Conservation (phyloP, 1,139 yeast species). For the Tardiomyces depauwii region DNA sequence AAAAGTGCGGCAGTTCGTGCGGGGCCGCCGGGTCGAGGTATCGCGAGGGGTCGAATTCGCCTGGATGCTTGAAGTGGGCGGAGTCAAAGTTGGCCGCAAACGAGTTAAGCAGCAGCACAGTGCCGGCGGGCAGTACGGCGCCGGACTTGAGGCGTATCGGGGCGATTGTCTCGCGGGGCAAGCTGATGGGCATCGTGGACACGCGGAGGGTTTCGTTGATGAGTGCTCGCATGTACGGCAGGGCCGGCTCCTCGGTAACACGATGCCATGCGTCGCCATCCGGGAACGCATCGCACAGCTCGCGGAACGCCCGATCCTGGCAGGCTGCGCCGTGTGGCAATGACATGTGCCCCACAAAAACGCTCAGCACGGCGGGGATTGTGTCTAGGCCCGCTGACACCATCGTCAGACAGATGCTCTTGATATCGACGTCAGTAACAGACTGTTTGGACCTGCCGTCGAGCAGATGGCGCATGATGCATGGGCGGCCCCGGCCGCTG, state of each 20-base stretch:
- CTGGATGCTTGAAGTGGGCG: slow-evolving; percentile 34
- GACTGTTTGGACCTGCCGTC: slow-evolving; percentile 25
- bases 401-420: slow-evolving; percentile 60
- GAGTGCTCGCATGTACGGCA: slow-evolving; percentile 45
- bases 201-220: slow-evolving; percentile 52
- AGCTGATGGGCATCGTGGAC: slow-evolving; percentile 51
- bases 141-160: slow-evolving; percentile 15
- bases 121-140: slow-evolving; percentile 40
- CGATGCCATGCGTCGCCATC: slow-evolving; percentile 39
- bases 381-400: slow-evolving; percentile 75
- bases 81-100: slow-evolving; percentile 63
- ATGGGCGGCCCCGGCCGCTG: neutral
- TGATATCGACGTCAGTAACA: slow-evolving; percentile 35
- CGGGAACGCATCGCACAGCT: slow-evolving; percentile 27
- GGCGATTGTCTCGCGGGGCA: slow-evolving; percentile 48
- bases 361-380: slow-evolving; percentile 51
- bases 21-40: slow-evolving; percentile 33
- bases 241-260: slow-evolving; percentile 24
- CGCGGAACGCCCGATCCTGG: slow-evolving; percentile 34
- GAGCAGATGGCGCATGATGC: slow-evolving; percentile 12
- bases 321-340: slow-evolving; percentile 36
- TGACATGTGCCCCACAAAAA: slow-evolving; percentile 51
- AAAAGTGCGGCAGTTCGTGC: slow-evolving; percentile 33
- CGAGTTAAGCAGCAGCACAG: slow-evolving; percentile 54
- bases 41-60: slow-evolving; percentile 44